Base-by-base conservation (phyloP, 768 basidiomycete genomes). In the Mycena haematopus region DNA sequence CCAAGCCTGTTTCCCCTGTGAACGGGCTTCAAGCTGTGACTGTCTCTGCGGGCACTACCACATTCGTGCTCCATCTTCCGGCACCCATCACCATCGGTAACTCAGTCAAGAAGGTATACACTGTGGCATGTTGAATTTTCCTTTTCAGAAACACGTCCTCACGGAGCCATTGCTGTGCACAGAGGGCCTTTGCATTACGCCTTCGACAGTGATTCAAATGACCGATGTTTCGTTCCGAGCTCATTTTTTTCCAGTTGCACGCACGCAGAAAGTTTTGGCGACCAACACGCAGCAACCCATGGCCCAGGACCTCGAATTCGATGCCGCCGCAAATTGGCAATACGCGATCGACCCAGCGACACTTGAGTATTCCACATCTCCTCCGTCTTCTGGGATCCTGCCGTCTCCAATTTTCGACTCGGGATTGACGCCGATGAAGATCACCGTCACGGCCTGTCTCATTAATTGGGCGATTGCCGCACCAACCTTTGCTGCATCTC, bases 221-320 rank as follows among this genome's bases (percentile, higher is more conserved):
- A n/a, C 17, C 13, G 15, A 40, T 38, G 21, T 44, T 27, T 36
- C 21, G 11, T 14, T 21, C 1, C 42, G 25, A 22, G 19, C 29
- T 42, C 15, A 22, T 40, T 13, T 0, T 56, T n/a, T 42, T 24
- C 3, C 21, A 70, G 69, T 80, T 51, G 64, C 74, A 7, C 72
- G 78, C 13, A 70, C 58, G 29, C 66, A 68, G 55, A 75, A 68
- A 35, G 78, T 82, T 38, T 75, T 85, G 24, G 66, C 74, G 2
- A 73, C 69, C 51, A 82, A 84, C 67, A 70, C 78, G 7, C 73
- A 79, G 56, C 75, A 83, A 66, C 76, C 78, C 10, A 71, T 78
- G 25, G 84, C 84, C 0, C 76, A 77, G 19, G 84, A 86, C 62
- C 75, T 84, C 33, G 71, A 85, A 68, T 83, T 82, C 64, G 80